Conservation (phyloP, 371 early-diverging fungal species). For the Fennellomyces sp. region DNA sequence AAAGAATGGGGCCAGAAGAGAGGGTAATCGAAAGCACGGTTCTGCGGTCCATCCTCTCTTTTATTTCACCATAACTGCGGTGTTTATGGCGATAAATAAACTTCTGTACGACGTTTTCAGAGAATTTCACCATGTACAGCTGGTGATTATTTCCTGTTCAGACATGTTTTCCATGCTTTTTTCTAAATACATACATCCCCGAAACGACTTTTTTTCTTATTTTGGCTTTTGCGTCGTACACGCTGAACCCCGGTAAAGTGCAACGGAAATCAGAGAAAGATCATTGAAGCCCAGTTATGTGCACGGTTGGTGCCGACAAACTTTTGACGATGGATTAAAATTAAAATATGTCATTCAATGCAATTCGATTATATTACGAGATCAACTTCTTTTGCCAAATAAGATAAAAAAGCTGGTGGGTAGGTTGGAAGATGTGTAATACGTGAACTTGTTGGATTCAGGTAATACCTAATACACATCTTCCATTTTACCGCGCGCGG, state of each 20-base stretch:
- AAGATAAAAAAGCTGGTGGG: too few relatives aligned
- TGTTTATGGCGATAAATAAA: neutral
- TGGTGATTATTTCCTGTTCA: neutral
- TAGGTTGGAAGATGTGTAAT: too few relatives aligned
- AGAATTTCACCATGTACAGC: slow-evolving; percentile 4
- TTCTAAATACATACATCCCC: slow-evolving; percentile 6
- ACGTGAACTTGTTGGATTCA: neutral
- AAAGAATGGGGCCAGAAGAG: neutral
- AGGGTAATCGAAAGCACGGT: neutral
- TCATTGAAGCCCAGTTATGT: neutral
- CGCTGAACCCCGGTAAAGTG: neutral
- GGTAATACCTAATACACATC: neutral
- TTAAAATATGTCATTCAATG: too few relatives aligned
- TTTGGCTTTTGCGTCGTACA: neutral
- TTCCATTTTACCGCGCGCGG: neutral
- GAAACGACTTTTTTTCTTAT: slow-evolving; percentile 1
- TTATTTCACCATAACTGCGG: neutral
- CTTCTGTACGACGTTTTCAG: slow-evolving; percentile 3
- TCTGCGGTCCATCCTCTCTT: neutral
- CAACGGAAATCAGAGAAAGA: neutral
- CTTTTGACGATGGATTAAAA: too few relatives aligned
- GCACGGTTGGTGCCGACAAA: neutral
- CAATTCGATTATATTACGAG: too few relatives aligned
- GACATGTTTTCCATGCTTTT: slow-evolving; percentile 4
- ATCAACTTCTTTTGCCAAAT: too few relatives aligned